Conservation (phyloP, 2,329 filamentous ascomycete species). For the Claviceps pusilla region DNA sequence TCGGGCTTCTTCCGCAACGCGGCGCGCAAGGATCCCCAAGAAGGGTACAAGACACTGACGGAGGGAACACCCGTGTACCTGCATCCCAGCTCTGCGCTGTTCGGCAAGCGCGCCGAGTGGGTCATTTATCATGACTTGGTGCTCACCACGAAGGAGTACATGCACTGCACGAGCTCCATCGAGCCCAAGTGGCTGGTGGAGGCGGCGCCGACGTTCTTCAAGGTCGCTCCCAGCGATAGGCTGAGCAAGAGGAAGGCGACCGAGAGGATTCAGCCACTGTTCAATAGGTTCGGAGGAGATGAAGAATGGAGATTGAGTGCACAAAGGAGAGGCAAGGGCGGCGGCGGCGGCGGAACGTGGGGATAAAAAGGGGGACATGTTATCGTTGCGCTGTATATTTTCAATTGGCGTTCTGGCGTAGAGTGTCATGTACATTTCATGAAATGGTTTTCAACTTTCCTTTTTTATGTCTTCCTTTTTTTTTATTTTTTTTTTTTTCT, state of each 20-base stretch:
- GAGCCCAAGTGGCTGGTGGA: slow-evolving; percentile 92
- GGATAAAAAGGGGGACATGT: slow-evolving; percentile 31
- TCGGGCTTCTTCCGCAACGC: slow-evolving; percentile 91
- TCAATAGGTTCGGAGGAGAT: slow-evolving; percentile 81
- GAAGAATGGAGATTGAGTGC: slow-evolving; percentile 91
- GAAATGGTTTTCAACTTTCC: no score
- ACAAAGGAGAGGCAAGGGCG: slow-evolving; percentile 70
- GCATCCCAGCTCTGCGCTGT: slow-evolving; percentile 80
- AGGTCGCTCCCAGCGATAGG: slow-evolving; percentile 75
- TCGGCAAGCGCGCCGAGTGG: slow-evolving; percentile 91
- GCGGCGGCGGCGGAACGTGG: slow-evolving; percentile 85
- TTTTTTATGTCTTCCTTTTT: no score
- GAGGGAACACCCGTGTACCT: slow-evolving; percentile 91
- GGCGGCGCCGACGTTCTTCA: slow-evolving; percentile 97
- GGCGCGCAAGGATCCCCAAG: slow-evolving; percentile 85
- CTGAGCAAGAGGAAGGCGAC: slow-evolving; percentile 85
- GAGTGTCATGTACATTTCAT: no score
- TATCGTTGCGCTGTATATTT: no score
- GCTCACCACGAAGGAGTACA: slow-evolving; percentile 92
- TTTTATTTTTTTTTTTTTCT: no score
- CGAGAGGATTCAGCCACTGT: slow-evolving; percentile 86
- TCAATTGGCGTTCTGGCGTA: no score
- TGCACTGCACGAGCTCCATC: slow-evolving; percentile 86
- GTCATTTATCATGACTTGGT: slow-evolving; percentile 88
- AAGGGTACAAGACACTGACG: slow-evolving; percentile 94